phyloP scores from a whole-genome alignment of 2,329 filamentous ascomycete species.

The Alternaria solani region DNA sequence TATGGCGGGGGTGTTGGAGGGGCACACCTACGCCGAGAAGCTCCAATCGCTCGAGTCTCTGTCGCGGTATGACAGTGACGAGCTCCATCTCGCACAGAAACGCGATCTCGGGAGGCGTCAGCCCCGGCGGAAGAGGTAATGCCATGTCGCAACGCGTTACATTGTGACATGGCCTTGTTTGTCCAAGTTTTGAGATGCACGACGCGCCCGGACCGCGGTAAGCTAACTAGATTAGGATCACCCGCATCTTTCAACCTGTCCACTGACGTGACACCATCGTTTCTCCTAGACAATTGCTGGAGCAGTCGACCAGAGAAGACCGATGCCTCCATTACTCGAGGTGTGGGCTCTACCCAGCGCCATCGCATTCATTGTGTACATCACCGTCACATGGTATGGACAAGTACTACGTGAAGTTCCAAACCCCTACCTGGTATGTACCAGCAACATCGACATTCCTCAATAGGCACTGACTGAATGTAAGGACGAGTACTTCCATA shows the following conservation, averaged over 20 bases:
- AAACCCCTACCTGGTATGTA: slow-evolving; percentile 66
- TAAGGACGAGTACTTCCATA: slow-evolving; percentile 87
- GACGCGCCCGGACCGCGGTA: slow-evolving; percentile 16
- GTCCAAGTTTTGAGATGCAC: slow-evolving; percentile 16
- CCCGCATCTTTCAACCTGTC: slow-evolving; percentile 9
- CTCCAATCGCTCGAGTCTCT: slow-evolving; percentile 84
- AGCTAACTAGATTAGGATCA: slow-evolving; percentile 28
- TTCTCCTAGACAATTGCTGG: not conserved
- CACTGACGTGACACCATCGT: not conserved
- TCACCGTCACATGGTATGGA: slow-evolving; percentile 37
- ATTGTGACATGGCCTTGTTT: slow-evolving; percentile 16
- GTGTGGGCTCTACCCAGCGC: slow-evolving; percentile 35
- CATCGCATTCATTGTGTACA: slow-evolving; percentile 31
- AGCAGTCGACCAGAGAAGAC: not conserved
- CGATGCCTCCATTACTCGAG: slow-evolving; percentile 33
- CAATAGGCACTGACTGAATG: slow-evolving; percentile 3
- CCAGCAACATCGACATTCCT: not conserved
- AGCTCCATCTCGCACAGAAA: slow-evolving; percentile 98
- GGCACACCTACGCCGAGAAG: slow-evolving; percentile 78
- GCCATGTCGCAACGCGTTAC: slow-evolving; percentile 60
- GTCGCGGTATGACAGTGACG: slow-evolving; percentile 89
- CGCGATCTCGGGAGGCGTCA: slow-evolving; percentile 86
- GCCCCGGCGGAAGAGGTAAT: slow-evolving; percentile 68
- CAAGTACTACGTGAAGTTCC: slow-evolving; percentile 59
- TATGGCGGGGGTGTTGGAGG: slow-evolving; percentile 40